Percentiles rank a stretch among this genome's conserved stretches.
phyloP scores from a whole-genome alignment of 345 rosid genomes.

The Lepidium africanum region DNA sequence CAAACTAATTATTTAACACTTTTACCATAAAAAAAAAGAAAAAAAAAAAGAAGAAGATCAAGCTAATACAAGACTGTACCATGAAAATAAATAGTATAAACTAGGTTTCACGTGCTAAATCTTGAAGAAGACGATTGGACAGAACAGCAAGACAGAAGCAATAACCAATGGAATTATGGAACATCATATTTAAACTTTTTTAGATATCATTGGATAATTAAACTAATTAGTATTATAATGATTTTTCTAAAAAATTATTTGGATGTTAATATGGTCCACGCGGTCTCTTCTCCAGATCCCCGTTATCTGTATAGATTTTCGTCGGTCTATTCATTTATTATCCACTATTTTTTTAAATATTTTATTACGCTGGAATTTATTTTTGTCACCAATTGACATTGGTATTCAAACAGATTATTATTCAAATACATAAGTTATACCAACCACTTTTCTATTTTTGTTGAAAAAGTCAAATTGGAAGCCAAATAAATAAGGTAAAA shows the following conservation, averaged over 20 bases:
- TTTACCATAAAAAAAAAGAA: not conserved
- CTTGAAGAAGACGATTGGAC: conserved; percentile 29
- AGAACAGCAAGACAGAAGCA: conserved; percentile 26
- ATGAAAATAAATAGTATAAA: not conserved
- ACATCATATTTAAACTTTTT: not conserved
- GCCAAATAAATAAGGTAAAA: not conserved
- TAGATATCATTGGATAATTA: conserved; percentile 20
- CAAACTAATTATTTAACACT: not conserved
- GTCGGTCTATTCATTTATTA: conserved; percentile 9
- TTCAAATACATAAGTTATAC: not conserved
- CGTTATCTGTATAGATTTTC: conserved; percentile 14
- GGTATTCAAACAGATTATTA: not conserved
- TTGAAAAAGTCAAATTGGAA: not conserved
- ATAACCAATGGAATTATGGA: conserved; percentile 29
- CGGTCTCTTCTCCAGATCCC: conserved; percentile 23
- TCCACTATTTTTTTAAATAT: not conserved
- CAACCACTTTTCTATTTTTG: not conserved
- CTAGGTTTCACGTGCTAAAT: conserved; percentile 20
- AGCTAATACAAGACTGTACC: not conserved
- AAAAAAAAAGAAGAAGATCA: not conserved
- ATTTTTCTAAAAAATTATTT: conserved; percentile 11
- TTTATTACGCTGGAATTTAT: not conserved
- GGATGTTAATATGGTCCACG: conserved; percentile 26
- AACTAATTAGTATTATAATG: conserved; percentile 12
- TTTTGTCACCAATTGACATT: not conserved